Percentiles rank a stretch among this genome's conserved stretches.
Conservation (phyloP, 345 rosid genomes). For the Pistacia atlantica region DNA sequence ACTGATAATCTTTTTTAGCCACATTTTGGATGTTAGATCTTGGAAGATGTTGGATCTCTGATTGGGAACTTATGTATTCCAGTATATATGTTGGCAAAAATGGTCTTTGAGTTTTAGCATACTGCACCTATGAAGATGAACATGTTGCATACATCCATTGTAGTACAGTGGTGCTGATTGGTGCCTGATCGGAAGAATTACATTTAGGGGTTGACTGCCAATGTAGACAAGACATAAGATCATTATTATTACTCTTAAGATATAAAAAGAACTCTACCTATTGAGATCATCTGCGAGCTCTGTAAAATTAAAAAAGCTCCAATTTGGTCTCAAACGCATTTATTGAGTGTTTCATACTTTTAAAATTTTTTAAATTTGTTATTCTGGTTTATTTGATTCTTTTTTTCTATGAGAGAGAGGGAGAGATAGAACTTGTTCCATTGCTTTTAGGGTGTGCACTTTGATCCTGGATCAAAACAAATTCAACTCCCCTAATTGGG, state of each 20-base stretch:
- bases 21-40: neutral
- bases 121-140: neutral
- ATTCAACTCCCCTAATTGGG: neutral
- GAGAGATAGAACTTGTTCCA: neutral
- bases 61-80: neutral
- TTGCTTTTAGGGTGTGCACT: neutral
- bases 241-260: too few species aligned
- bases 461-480: neutral
- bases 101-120: neutral
- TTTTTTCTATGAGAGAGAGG: neutral
- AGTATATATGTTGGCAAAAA: neutral
- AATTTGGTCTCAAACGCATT: too few species aligned
- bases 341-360: neutral
- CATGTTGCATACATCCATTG: neutral
- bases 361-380: neutral
- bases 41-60: neutral
- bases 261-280: too few species aligned
- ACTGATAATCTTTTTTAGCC: neutral
- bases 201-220: neutral
- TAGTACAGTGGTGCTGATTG: neutral
- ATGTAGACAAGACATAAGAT: too few species aligned
- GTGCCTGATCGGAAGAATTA: neutral
- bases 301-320: too few species aligned
- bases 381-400: neutral
- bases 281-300: too few species aligned